phyloP scores from a whole-genome alignment of 257 asterid genomes.

The Solanum clarkiae region DNA sequence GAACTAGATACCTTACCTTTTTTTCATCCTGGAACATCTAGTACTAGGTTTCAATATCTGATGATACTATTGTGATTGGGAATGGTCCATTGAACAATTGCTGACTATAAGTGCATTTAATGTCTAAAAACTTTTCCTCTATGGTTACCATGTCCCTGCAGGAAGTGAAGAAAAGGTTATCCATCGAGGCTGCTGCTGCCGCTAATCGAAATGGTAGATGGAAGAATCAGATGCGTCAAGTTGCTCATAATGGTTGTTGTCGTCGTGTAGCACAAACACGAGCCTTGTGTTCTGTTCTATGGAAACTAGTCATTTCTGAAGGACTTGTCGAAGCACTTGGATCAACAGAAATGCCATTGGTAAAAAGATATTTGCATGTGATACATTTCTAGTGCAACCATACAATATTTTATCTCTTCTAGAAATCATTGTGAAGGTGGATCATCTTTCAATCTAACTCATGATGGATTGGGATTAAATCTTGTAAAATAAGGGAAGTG shows the following conservation, averaged over 20 bases:
- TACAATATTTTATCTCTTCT: not conserved
- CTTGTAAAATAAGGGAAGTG: not conserved
- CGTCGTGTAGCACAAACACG: constrained; percentile 85
- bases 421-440: not conserved
- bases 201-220: constrained; percentile 83
- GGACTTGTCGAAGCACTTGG: constrained; percentile 59
- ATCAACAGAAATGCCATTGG: constrained; percentile 73
- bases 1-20: not conserved
- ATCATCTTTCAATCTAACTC: not conserved
- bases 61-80: not conserved
- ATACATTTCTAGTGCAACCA: not conserved
- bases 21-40: not conserved
- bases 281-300: constrained; percentile 62
- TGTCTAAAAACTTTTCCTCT: constrained; percentile 3
- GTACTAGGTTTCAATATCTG: not conserved
- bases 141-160: constrained; percentile 20
- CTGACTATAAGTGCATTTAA: not conserved
- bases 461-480: not conserved
- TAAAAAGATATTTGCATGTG: constrained; percentile 20
- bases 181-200: constrained; percentile 74
- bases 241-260: constrained; percentile 96
- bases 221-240: constrained; percentile 90
- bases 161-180: constrained; percentile 87
- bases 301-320: constrained; percentile 81
- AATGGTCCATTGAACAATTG: not conserved